Base-by-base conservation (phyloP, 2,329 filamentous ascomycete species). In the Thelonectria blattea region DNA sequence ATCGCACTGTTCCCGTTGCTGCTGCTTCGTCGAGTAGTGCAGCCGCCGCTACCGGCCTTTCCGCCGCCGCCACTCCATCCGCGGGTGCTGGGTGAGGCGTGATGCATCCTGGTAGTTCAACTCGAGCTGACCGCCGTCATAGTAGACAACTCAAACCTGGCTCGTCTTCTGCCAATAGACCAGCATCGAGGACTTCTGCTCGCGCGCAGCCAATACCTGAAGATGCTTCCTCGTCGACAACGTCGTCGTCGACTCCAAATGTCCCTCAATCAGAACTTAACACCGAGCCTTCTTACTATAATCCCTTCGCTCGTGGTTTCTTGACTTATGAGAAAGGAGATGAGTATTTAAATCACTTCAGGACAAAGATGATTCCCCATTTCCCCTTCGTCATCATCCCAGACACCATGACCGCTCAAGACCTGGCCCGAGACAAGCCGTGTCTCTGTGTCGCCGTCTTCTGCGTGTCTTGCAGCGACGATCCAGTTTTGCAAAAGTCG, bases 371-470 rank as follows among this genome's bases (percentile, higher is more conserved):
- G 64, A 62, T 65, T 22, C 61, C 67, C 22, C 66, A 72, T 18
- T 74, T 74, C 17, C 71, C 73, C 0, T 74, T 76, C 49, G 65
- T 75, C 34, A 54, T 71, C 12, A 52, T 75, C 12, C 54, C 67
- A 4, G 60, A 62, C 0, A 55, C 53, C 0, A 20, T 65, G 0
- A 60, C 64, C 1, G 56, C 73, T 8, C 59, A 66, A 18, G 61
- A 63, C 7, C 42, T 75, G 11, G 58, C 51, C 2, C 62, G 62
- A 12, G 61, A 68, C 5, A 69, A 64, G 32, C 73, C 72, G 1
- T 61, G 61, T 0, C 50, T 74, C 7, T 73, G 67, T 39, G 64
- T 75, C 10, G 73, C 72, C 5, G 49, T 74, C n/a, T 66, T 75
- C 7, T 65, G 71, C 7, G 70, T 70, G 2, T 61, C 72, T 9